These are phyloP conservation scores for Scleromitrula shiraiana DNA, from an alignment of 2,329 filamentous ascomycete genomes.

Conservation along the genomic window DNA sequence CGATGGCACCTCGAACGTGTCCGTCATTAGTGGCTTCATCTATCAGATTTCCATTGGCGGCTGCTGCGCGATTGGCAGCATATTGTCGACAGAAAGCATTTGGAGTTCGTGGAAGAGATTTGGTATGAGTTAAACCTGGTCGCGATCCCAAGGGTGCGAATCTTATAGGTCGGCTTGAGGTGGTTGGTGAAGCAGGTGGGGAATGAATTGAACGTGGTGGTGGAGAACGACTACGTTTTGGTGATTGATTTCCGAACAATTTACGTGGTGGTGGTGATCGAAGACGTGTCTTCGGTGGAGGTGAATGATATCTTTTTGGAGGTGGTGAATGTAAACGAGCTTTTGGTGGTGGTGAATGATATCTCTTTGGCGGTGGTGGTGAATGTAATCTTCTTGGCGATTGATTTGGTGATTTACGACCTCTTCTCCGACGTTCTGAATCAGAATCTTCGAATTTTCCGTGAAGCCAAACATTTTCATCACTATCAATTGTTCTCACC, in stretches of 20 bases:
- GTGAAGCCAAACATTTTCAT: conserved; percentile 61
- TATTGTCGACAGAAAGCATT: conserved; percentile 54
- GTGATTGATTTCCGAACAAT: conserved; percentile 26
- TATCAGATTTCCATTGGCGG: conserved; percentile 32
- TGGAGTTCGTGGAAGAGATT: conserved; percentile 75
- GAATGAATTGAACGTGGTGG: conserved; percentile 48
- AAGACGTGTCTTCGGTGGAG: conserved; percentile 32
- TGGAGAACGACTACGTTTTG: conserved; percentile 58
- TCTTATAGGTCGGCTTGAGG: conserved; percentile 38
- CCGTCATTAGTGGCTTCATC: conserved; percentile 39
- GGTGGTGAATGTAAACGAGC: conserved; percentile 31
- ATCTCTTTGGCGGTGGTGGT: conserved; percentile 37
- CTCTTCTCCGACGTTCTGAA: conserved; percentile 46
- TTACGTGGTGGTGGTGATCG: conserved; percentile 29
- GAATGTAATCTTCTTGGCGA: conserved; percentile 58
- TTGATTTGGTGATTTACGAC: conserved; percentile 37
- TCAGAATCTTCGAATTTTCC: conserved; percentile 63
- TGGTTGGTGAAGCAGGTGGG: conserved; percentile 42
- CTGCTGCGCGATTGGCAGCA: conserved; percentile 37
- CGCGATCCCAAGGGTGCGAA: conserved; percentile 46
- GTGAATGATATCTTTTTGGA: conserved; percentile 31
- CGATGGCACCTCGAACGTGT: conserved; percentile 85
- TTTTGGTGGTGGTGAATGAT: conserved; percentile 31
- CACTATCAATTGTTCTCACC: conserved; percentile 52
- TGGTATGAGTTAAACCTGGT: conserved; percentile 66